Evolutionary conservation across 2,329 filamentous ascomycete species (phyloP), one percentile per base, ranked within the genome.

Genomic region (Trichoderma lentiforme): DNA sequence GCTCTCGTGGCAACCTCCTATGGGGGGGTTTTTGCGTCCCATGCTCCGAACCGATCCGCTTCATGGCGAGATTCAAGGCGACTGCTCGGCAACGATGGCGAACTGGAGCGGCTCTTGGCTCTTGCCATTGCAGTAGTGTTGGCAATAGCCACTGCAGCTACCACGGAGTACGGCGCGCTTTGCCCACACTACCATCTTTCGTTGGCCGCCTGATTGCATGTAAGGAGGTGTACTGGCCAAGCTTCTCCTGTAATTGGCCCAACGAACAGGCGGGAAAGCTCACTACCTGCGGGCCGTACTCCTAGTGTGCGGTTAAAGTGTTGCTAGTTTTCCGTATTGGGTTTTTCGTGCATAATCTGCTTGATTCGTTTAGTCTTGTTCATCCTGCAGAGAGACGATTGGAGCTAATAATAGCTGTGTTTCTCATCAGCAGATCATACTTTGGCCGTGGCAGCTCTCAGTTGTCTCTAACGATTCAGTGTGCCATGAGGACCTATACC

Each of bases 251-350:
- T 39, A 12, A 62, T 69, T 69, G 66, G 66, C 34, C 39, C 47
- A n/a, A 15, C 28, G 28, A 66, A 32, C 39, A 18, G 32, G 21
- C 63, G 63, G 63, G 63, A 66, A 28, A 57, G 30, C 12, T 39
- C 47, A 24, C 57, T 61, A 61, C 34, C 57, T 47, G 57, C 66
- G 66, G 66, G 66, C 66, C 57, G 66, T 62, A 61, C 56, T 60
- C 57, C 57, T 69, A 69, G 66, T 61, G 66, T 69, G 66, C 57
- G 66, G 66, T 69, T 69, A 69, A 69, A 36, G 39, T 62, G 66
- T 26, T 62, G 36, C 53, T 51, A 47, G 66, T 47, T 12, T 69
- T 62, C 66, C 66, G 39, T 26, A 62, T 69, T 69, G 24, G 57
- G 66, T 61, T 69, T 69, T 58, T 18, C 18, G 30, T 68, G 65